Evolutionary conservation across 2,329 filamentous ascomycete genomes (phyloP).

Genomic region (Apiospora pterosperma): DNA sequence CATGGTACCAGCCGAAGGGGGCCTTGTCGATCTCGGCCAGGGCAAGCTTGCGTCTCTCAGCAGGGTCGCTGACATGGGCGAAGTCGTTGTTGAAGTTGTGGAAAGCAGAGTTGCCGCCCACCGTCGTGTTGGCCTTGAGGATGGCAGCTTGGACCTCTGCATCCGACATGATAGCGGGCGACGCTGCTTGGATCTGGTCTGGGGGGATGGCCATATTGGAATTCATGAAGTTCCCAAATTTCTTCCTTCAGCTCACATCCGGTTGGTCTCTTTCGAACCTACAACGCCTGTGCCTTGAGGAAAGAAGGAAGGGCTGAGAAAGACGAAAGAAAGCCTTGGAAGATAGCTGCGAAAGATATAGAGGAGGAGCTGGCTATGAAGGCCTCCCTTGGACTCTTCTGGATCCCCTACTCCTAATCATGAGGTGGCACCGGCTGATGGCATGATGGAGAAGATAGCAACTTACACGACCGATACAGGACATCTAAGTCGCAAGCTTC

Average conservation of each 20-base stretch:
- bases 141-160: not conserved
- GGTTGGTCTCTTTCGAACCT: not conserved
- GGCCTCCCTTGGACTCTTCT: not conserved
- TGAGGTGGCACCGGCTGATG: not conserved
- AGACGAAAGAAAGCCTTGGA: not conserved
- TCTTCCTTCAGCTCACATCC: not conserved
- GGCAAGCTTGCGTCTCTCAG: slow-evolving; percentile 71
- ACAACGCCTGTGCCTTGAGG: not conserved
- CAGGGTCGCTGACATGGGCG: slow-evolving; percentile 57
- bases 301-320: not conserved
- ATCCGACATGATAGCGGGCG: not conserved
- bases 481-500: not conserved
- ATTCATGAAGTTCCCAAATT: not conserved
- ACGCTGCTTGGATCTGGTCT: not conserved
- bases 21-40: slow-evolving; percentile 76
- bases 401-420: not conserved
- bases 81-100: slow-evolving; percentile 75
- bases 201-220: not conserved
- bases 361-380: not conserved
- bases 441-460: not conserved
- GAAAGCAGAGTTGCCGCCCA: slow-evolving; percentile 51
- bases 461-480: not conserved
- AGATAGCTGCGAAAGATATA: not conserved
- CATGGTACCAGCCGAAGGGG: slow-evolving; percentile 76
- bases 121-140: slow-evolving; percentile 35